phyloP scores from a whole-genome alignment of 495 filamentous ascomycete genomes.

The Lindgomyces ingoldianus region DNA sequence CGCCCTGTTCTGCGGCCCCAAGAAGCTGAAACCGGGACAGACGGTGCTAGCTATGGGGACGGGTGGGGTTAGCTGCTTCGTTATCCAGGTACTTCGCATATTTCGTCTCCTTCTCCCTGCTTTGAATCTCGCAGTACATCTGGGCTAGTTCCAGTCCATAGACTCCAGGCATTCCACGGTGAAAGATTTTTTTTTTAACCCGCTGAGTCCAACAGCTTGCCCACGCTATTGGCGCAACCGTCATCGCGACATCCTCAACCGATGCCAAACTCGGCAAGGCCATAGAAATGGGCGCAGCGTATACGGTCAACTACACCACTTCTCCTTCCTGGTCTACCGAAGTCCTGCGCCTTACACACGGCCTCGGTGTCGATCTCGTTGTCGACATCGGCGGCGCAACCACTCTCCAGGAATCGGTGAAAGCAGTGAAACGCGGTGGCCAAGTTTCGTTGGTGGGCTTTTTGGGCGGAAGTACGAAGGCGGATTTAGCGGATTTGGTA shows the following conservation, averaged over 20 bases:
- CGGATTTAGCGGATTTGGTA: slow-evolving; percentile 13
- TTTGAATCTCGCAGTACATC: background rate
- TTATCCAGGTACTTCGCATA: slow-evolving; percentile 28
- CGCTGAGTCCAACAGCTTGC: slow-evolving; percentile 12
- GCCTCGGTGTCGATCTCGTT: slow-evolving; percentile 22
- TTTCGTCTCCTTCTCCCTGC: background rate
- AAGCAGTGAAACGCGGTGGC: slow-evolving; percentile 1
- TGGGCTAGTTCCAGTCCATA: too few species aligned
- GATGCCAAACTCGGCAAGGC: slow-evolving; percentile 49
- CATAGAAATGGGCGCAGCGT: slow-evolving; percentile 48
- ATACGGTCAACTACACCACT: slow-evolving; percentile 43
- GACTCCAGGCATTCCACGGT: too few species aligned
- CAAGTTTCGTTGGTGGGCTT: slow-evolving; percentile 21
- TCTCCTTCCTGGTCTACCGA: slow-evolving; percentile 13
- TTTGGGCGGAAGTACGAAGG: slow-evolving; percentile 6
- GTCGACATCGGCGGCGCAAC: slow-evolving; percentile 21
- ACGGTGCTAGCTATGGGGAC: slow-evolving; percentile 42
- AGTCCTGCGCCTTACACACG: slow-evolving; percentile 17
- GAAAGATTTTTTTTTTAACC: too few species aligned
- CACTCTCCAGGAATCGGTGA: slow-evolving; percentile 22
- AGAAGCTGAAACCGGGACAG: slow-evolving; percentile 13
- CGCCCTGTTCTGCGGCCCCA: slow-evolving; percentile 18
- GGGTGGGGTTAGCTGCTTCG: slow-evolving; percentile 39
- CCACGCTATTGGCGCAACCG: slow-evolving; percentile 45
- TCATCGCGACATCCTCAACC: slow-evolving; percentile 41